Percentiles rank a stretch among this genome's conserved stretches.
Conservation (phyloP, 257 asterid genomes). For the Primulina huaijiensis region DNA sequence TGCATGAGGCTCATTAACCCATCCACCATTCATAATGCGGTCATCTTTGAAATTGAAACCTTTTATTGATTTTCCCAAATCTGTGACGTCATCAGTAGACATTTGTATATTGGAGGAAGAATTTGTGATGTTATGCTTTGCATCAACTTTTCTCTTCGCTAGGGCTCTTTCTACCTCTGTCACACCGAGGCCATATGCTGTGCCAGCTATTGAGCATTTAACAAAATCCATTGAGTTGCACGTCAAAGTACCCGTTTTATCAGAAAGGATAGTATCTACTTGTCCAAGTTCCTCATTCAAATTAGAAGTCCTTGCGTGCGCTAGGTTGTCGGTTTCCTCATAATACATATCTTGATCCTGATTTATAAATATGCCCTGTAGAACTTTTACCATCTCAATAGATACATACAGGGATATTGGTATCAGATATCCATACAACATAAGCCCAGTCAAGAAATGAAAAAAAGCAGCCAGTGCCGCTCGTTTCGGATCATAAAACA, state of each 20-base stretch:
- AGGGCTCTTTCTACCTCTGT: constrained; percentile 90
- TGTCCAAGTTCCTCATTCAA: constrained; percentile 96
- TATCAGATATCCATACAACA: constrained; percentile 86
- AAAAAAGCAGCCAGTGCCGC: constrained; percentile 62
- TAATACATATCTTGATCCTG: constrained; percentile 84
- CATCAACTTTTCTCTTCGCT: constrained; percentile 54
- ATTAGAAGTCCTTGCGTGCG: constrained; percentile 91
- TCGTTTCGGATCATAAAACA: constrained; percentile 56
- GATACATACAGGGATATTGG: constrained; percentile 97
- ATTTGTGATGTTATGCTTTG: constrained; percentile 31
- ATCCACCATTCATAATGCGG: constrained; percentile 75
- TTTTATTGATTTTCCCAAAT: constrained; percentile 45
- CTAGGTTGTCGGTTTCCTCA: constrained; percentile 77
- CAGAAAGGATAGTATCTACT: constrained; percentile 84
- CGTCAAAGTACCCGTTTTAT: constrained; percentile 93
- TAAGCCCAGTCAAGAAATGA: constrained; percentile 90
- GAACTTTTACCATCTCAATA: constrained; percentile 87
- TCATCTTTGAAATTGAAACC: constrained; percentile 90
- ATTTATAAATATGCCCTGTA: constrained; percentile 79
- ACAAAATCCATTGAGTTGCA: constrained; percentile 97
- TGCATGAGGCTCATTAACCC: constrained; percentile 65
- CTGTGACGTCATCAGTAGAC: constrained; percentile 20
- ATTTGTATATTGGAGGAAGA: constrained; percentile 25
- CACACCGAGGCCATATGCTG: constrained; percentile 85
- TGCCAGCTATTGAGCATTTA: constrained; percentile 82